These are phyloP conservation scores for Colletotrichum chrysophilum DNA, from an alignment of 2,329 filamentous ascomycete genomes.

Conservation along the genomic window DNA sequence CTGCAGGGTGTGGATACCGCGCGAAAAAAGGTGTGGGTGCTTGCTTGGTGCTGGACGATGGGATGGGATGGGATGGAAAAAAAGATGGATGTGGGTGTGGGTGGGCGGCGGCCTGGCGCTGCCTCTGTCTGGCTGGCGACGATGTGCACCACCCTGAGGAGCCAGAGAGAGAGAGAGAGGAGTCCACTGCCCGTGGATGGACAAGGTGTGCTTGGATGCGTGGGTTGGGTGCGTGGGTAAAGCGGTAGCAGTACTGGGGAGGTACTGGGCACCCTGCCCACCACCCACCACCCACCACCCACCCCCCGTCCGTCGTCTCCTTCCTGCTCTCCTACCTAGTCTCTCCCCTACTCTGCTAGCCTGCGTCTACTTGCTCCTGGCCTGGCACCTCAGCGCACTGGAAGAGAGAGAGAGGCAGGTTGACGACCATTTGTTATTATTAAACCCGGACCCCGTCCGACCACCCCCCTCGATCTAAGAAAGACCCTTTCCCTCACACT, in stretches of 20 bases:
- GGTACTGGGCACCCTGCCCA: neutral
- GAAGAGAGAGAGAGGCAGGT: neutral
- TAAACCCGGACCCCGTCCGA: conserved; percentile 26
- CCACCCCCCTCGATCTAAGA: conserved; percentile 25
- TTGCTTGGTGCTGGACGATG: neutral
- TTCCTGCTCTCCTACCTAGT: neutral
- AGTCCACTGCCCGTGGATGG: neutral
- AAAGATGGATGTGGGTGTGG: neutral
- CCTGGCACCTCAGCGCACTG: neutral
- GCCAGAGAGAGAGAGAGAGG: neutral
- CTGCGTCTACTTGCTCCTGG: neutral
- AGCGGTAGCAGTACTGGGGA: neutral
- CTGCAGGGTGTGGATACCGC: conserved; percentile 7
- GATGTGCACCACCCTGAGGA: neutral
- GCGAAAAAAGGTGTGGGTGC: neutral
- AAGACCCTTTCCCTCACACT: conserved; percentile 23
- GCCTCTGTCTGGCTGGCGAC: neutral
- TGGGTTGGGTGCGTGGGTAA: conserved; percentile 1
- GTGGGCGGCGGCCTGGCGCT: neutral
- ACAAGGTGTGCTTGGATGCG: neutral
- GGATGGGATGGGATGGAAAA: neutral
- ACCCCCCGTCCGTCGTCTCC: neutral
- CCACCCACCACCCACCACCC: neutral
- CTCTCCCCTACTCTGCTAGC: neutral
- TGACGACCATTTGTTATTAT: conserved; percentile 25